Evolutionary conservation across 1,284 basidiomycete genomes (phyloP).

Genomic region (Ustilago shanxiensis): DNA sequence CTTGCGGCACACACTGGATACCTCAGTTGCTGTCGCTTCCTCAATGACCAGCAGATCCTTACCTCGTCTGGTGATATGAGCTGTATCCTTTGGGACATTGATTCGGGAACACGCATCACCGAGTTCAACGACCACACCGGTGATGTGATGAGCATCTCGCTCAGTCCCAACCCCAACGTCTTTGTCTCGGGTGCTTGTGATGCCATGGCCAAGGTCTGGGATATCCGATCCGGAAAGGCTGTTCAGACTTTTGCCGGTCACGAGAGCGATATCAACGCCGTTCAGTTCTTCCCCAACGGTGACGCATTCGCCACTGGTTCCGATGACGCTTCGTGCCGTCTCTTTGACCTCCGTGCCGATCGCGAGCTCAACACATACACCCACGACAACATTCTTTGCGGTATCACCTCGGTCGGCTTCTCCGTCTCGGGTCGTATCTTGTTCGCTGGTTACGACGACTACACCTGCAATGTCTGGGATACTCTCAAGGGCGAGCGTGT

Average conservation of each 20-base stretch:
- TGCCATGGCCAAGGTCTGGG: conserved; percentile 97
- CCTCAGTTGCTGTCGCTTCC: conserved; percentile 95
- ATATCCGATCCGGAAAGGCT: conserved; percentile 94
- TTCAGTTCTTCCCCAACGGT: conserved; percentile 99
- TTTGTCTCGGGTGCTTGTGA: conserved; percentile 99
- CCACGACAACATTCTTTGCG: conserved; percentile 97
- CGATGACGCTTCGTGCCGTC: conserved; percentile 96
- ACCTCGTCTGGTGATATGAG: conserved; percentile 99
- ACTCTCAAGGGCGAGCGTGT: conserved; percentile 97
- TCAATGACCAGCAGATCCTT: conserved; percentile 97
- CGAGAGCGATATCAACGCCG: conserved; percentile 98
- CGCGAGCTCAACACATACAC: conserved; percentile 95
- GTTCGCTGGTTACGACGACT: conserved; percentile 98
- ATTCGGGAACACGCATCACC: conserved; percentile 91
- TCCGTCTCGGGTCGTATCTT: conserved; percentile 95
- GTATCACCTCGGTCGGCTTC: conserved; percentile 98
- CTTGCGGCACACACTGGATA: conserved; percentile 97
- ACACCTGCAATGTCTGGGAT: conserved; percentile 99
- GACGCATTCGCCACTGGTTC: conserved; percentile 99
- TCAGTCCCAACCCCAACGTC: conserved; percentile 91
- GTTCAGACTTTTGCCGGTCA: conserved; percentile 99
- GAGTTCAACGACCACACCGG: conserved; percentile 99
- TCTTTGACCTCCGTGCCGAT: conserved; percentile 98
- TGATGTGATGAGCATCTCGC: conserved; percentile 93
- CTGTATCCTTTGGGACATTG: conserved; percentile 99